Evolutionary conservation across 129 eudicot genomes (phyloP), one percentile per base, ranked within the genome.

Genomic region (Helianthus tuberosus): DNA sequence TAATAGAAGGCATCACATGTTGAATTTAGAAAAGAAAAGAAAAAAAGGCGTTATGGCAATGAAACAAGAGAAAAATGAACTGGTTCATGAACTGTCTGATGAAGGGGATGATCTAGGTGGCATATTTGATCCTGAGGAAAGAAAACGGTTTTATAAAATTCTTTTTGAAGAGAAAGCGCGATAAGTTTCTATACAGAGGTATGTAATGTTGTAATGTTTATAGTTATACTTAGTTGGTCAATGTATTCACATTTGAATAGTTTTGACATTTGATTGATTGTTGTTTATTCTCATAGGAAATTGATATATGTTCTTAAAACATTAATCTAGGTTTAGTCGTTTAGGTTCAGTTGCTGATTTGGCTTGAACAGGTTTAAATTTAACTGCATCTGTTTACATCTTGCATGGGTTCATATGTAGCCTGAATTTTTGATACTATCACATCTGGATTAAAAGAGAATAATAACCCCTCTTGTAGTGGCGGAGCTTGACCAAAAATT

Each of bases 71-170:
- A 80, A 74, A 75, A 83, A 64, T 27, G 79, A 72, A 8, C 64
- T 11, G 11, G 49, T 35, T 20, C 67, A 20, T 71, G 92, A 86
- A 63, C 49, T 75, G 49, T 70, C 78, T 63, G 91, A 84, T 74
- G 77, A 85, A 77, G 89, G 87, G 7, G 78, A 35, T 64, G 77
- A 92, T 85, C 76, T 85, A 3, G 91, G 96, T 46, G 96, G 98
- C 69, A 86, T 89, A 57, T 79, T 93, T 58, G 92, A 93, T 62
- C 87, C 95, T 0, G 98, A 93, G 72, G 98, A 93, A 79, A 87
- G 98, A 75, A 93, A 86, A 81, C 78, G 95, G 17, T 89, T 93
- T 67, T 93, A 93, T 68, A 84, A 86, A 71, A 85, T 86, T 79
- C 87, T 93, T n/a, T 93, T 93, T 53, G 96, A 87, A 41, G 95